phyloP scores from a whole-genome alignment of 345 rosid genomes.

The Populus davidiana region DNA sequence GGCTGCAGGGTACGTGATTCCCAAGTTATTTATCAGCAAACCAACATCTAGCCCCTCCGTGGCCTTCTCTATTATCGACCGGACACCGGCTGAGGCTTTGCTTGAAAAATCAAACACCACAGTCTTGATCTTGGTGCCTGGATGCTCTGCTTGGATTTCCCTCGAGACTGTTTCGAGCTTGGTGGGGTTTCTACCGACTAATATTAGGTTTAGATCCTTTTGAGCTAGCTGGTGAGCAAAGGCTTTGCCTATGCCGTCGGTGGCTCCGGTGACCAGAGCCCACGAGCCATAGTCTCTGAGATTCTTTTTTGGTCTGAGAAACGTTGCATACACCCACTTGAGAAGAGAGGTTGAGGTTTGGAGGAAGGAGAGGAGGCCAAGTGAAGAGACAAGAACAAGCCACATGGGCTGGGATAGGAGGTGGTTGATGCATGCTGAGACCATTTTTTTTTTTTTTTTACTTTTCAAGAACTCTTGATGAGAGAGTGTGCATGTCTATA shows the following conservation, averaged over 20 bases:
- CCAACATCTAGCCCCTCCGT: slow-evolving; percentile 61
- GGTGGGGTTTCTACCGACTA: slow-evolving; percentile 55
- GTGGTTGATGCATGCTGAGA: neutral
- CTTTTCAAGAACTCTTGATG: neutral
- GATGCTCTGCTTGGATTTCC: slow-evolving; percentile 41
- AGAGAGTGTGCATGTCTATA: neutral
- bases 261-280: slow-evolving; percentile 86
- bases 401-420: neutral
- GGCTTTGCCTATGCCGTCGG: slow-evolving; percentile 85
- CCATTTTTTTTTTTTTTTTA: neutral
- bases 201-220: slow-evolving; percentile 60
- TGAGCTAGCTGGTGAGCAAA: slow-evolving; percentile 59
- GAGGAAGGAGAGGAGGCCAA: slow-evolving; percentile 1
- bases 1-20: slow-evolving; percentile 75
- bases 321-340: slow-evolving; percentile 42
- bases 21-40: slow-evolving; percentile 72
- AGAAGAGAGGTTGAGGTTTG: slow-evolving; percentile 22
- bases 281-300: slow-evolving; percentile 71
- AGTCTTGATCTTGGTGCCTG: slow-evolving; percentile 35
- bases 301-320: slow-evolving; percentile 42
- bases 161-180: slow-evolving; percentile 46
- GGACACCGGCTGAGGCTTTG: slow-evolving; percentile 7
- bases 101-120: slow-evolving; percentile 57
- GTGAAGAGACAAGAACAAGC: slow-evolving; percentile 8
- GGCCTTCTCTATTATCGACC: slow-evolving; percentile 39